Evolutionary conservation across 176 grass and related monocot genomes (phyloP).

Genomic region (Triticum aestivum): IWGSC_CS_RefSeq_v2.1 NC_057801.1:557318264-557318763

Average conservation of each 20-base stretch:
- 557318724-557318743: background rate
- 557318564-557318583: background rate
- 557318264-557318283: constrained; percentile 34
- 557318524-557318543: constrained; percentile 4
- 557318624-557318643: background rate
- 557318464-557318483: background rate
- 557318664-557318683: constrained; percentile 28
- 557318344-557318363: constrained; percentile 44
- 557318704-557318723: background rate
- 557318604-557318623: background rate
- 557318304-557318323: constrained; percentile 30
- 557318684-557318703: background rate
- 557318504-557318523: constrained; percentile 37
- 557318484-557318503: constrained; percentile 29
- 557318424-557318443: constrained; percentile 46
- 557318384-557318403: constrained; percentile 30
- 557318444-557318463: constrained; percentile 23
- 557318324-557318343: constrained; percentile 17
- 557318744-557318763: background rate
- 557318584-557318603: background rate
- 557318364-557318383: constrained; percentile 46
- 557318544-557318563: background rate
- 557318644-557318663: background rate
- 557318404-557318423: constrained; percentile 45
- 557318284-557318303: constrained; percentile 12